Percentiles rank a stretch among this genome's conserved stretches.
phyloP scores from a whole-genome alignment of 495 filamentous ascomycete species.

The Penicillium diatomitis region DNA sequence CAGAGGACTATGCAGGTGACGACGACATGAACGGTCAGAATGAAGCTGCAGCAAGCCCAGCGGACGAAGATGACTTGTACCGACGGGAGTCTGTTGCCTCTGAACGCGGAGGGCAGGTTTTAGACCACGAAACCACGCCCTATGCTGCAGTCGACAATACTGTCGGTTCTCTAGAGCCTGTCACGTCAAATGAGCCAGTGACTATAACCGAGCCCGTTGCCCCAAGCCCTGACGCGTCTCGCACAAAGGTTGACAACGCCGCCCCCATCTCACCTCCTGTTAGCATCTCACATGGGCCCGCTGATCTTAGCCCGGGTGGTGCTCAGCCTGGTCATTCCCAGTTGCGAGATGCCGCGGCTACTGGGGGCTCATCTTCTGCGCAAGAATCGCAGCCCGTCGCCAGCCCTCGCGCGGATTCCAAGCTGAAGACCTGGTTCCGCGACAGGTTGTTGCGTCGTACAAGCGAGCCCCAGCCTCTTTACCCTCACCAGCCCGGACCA shows the following conservation, averaged over 20 bases:
- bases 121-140: background rate
- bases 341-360: constrained; percentile 11
- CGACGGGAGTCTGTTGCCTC: no score
- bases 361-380: constrained; percentile 1
- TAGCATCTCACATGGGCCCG: background rate
- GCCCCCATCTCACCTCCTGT: constrained; percentile 5
- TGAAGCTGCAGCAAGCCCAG: no score
- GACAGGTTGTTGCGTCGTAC: constrained; percentile 16
- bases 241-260: background rate
- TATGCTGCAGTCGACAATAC: background rate
- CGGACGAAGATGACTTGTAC: no score
- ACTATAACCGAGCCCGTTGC: no score
- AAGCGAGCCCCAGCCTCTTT: constrained; percentile 13
- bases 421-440: constrained; percentile 23
- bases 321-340: constrained; percentile 1
- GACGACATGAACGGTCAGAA: no score
- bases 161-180: constrained; percentile 3
- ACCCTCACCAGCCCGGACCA: constrained; percentile 19
- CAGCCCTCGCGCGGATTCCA: constrained; percentile 19
- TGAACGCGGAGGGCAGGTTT: no score
- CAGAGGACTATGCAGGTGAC: no score
- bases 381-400: constrained; percentile 11
- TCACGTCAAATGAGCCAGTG: background rate
- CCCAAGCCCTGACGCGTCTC: no score
- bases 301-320: background rate